Base-by-base conservation (phyloP, 2,329 filamentous ascomycete genomes). In the Elsinoe arachidis region DNA sequence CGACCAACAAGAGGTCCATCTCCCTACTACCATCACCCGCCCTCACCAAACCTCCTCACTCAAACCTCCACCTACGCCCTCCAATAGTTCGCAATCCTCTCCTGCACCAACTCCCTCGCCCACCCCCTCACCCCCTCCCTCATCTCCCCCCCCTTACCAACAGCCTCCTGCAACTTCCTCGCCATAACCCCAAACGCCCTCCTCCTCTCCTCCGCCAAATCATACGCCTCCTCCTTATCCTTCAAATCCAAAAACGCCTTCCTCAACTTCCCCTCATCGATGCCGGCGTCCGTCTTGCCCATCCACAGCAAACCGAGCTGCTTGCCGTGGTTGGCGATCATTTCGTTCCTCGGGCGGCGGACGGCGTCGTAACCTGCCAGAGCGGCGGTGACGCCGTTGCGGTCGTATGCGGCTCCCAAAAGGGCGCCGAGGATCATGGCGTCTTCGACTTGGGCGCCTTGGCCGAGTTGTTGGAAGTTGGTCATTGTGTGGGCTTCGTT, bases 401-500 rank as follows among this genome's bases (percentile, higher is more conserved):
- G 56, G 37, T 53, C 47, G 41, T 58, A 52, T 1, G 56, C 56
- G 26, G 49, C 56, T 1, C 56, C 46, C 3, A 58, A 17, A 3
- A 58, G 26, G 37, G 56, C 51, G 46, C 56, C 56, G 9, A 58
- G 47, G 33, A 58, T 53, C 56, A 58, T 58, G 37, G 56, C 56
- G 41, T 58, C 56, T 44, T 58, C 56, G 21, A 58, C 46, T 30
- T 58, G 46, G 3, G 49, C 46, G 37, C 56, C 56, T n/a, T 51
- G 56, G 14, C 56, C 56, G 41, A 58, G 56, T 37, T 58, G 56
- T 17, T 58, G 56, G 35, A 53, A 58, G 56, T 58, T 58, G 37
- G 56, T 58, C 56, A 58, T 58, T 15, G 56, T 58, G 37, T 58
- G 56, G 49, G 56, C 56, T 21, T 51, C 56, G 51, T 58, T 58